A percentile compares a stretch with the other conserved stretches of the same genome.
Evolutionary conservation across 768 basidiomycete genomes (phyloP).

Genomic region (Leccinum ochraceum): DNA sequence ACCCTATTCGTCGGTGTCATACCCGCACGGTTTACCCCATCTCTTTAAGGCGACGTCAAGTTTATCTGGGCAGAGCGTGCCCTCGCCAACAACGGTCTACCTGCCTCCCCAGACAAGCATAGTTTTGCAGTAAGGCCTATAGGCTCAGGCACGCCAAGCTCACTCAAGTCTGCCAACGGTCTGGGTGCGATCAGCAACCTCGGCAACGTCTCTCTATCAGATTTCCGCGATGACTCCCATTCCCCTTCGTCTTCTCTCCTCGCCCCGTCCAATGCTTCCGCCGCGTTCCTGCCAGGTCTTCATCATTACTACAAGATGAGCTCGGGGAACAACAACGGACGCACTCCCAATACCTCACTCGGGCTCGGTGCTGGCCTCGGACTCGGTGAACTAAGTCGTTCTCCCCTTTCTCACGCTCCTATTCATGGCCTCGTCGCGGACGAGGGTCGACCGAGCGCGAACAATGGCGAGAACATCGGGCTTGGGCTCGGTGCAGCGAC

Average conservation of each 20-base stretch:
- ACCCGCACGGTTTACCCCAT: conserved; percentile 39
- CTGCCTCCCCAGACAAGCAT: conserved; percentile 34
- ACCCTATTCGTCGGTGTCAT: too few species aligned
- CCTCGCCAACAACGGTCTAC: conserved; percentile 27
- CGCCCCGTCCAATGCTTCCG: conserved; percentile 76
- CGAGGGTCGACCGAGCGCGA: too few species aligned
- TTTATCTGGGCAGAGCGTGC: conserved; percentile 81
- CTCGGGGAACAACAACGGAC: conserved; percentile 26
- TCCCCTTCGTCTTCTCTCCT: conserved; percentile 35
- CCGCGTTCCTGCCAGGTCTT: conserved; percentile 75
- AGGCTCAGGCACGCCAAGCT: conserved; percentile 49
- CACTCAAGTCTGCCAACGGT: conserved; percentile 43
- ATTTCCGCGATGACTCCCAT: conserved; percentile 37
- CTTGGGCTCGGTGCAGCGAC: too few species aligned
- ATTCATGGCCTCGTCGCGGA: too few species aligned
- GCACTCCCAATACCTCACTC: conserved; percentile 25
- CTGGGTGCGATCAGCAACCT: conserved; percentile 29
- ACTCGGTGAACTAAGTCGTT: conserved; percentile 30
- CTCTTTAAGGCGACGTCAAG: conserved; percentile 72
- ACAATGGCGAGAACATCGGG: too few species aligned
- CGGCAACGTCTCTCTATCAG: conserved; percentile 14
- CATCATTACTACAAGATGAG: conserved; percentile 66
- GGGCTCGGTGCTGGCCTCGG: background rate
- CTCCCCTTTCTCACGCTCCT: conserved; percentile 27
- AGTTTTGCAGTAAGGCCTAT: too few species aligned